Evolutionary conservation across 1,284 basidiomycete genomes (phyloP), one percentile per base, ranked within the genome.

Genomic region (Vanrija sp.): DNA sequence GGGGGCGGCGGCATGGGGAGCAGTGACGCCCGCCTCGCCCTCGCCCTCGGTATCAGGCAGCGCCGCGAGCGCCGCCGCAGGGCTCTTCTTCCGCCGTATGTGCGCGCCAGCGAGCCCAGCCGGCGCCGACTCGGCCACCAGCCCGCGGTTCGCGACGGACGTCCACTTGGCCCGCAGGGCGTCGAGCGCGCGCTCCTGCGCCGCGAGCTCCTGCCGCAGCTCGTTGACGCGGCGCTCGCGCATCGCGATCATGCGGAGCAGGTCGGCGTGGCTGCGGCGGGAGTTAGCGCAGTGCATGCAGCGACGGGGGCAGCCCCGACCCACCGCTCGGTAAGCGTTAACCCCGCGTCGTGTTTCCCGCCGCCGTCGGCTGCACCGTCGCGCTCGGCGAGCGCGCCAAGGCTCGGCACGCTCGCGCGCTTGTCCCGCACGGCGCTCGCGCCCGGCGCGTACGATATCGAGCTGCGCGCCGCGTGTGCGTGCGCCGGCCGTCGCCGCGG

Each of bases 201-300:
- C 42, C 0, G 58, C 62, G 5, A 74, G 65, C 53, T 74, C 72
- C 49, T 71, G 67, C 43, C 58, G 61, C 18, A 73, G 59, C 45
- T 74, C 73, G 38, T 68, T 66, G 43, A 74, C 70, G 14, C 65
- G 46, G 8, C 71, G 56, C 44, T 74, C 71, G 38, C 65, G 65
- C 60, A 69, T 64, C 23, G 73, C 73, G 46, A 74, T 74, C 6
- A 62, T 49, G 0, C 64, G 67, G 5, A 74, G 54, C 2, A 74
- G 56, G 34, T 73, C 73, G 19, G 67, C 67, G 48, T 74, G 71
- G 56, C 71, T 74, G 42, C 4, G 5, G 6, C 29, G 29, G 29
- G 29, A 12, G 54, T 62, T 47, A 63, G 61, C 49, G 16, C 26
- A 5, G 45, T 15, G 21, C 40, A 2, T 29, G 16, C 34, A 6